Conservation (phyloP, 1,284 basidiomycete species). For the Trichosporon asahii region DNA sequence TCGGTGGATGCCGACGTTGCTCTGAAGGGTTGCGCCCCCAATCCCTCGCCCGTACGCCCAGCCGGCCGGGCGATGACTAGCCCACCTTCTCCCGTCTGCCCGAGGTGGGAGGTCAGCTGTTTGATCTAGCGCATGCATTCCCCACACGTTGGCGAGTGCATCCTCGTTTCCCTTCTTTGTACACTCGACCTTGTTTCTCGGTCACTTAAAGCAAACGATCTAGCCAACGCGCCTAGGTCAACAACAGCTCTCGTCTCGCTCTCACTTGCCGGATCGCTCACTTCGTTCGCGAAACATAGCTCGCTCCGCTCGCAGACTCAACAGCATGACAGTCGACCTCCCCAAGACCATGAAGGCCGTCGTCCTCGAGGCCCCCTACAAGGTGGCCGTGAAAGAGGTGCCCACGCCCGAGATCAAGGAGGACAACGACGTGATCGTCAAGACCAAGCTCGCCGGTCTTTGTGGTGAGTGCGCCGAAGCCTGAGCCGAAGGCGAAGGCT, state of each 20-base stretch:
- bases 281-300: no score
- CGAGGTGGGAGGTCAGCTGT: background rate
- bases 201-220: no score
- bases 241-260: no score
- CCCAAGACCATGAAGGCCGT: slow-evolving; percentile 40
- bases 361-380: slow-evolving; percentile 33
- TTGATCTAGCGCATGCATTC: background rate
- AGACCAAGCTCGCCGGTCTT: slow-evolving; percentile 36
- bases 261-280: background rate
- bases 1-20: slow-evolving; percentile 3
- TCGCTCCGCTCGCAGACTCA: no score
- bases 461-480: slow-evolving; percentile 42
- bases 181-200: no score
- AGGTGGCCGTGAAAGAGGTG: slow-evolving; percentile 36
- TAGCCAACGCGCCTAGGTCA: no score
- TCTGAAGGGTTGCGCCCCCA: background rate
- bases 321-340: slow-evolving; percentile 15
- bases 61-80: background rate
- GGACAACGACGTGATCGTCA: slow-evolving; percentile 41
- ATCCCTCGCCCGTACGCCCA: background rate
- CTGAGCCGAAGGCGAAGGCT: no score
- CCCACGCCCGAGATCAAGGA: slow-evolving; percentile 34
- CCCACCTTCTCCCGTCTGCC: background rate
- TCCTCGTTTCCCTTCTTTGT: no score
- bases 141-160: no score